These are phyloP conservation scores for Backusella australiensis DNA, from an alignment of 192 early-diverging fungal species.

Conservation along the genomic window DNA sequence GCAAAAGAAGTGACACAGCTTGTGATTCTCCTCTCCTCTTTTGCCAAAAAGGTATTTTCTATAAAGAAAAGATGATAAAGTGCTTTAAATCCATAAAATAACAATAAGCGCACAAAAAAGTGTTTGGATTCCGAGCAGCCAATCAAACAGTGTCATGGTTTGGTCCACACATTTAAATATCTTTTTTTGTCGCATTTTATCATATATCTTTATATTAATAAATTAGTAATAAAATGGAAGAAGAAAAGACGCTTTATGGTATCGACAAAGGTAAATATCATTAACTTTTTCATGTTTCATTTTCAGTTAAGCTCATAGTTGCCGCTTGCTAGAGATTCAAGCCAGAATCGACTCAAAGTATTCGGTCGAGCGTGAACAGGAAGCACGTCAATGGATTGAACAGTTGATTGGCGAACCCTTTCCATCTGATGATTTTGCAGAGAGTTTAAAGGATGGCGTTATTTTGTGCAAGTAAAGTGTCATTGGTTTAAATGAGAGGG, in stretches of 20 bases:
- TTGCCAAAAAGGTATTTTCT: neutral
- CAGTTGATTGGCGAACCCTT: slow-evolving; percentile 53
- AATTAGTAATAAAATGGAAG: neutral
- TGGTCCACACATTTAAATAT: neutral
- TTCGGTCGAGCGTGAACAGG: slow-evolving; percentile 42
- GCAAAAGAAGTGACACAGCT: too few relatives aligned
- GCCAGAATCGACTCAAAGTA: slow-evolving; percentile 33
- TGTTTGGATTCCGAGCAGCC: neutral
- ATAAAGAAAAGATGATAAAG: too few relatives aligned
- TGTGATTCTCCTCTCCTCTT: neutral
- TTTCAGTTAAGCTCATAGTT: neutral
- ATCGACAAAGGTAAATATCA: slow-evolving; percentile 5
- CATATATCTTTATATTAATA: neutral
- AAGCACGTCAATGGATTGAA: slow-evolving; percentile 76
- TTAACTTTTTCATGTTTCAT: neutral
- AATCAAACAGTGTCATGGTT: neutral
- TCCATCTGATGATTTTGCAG: slow-evolving; percentile 54
- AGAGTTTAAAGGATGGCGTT: slow-evolving; percentile 72
- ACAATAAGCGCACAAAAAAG: too few relatives aligned
- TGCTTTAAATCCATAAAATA: too few relatives aligned
- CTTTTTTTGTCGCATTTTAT: neutral
- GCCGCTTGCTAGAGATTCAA: slow-evolving; percentile 30
- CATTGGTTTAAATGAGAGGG: neutral
- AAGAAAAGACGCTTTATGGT: neutral
- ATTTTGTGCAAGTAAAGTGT: slow-evolving; percentile 68